Conservation (phyloP, 2,329 filamentous ascomycete species). For the Lecanicillium sp. region DNA sequence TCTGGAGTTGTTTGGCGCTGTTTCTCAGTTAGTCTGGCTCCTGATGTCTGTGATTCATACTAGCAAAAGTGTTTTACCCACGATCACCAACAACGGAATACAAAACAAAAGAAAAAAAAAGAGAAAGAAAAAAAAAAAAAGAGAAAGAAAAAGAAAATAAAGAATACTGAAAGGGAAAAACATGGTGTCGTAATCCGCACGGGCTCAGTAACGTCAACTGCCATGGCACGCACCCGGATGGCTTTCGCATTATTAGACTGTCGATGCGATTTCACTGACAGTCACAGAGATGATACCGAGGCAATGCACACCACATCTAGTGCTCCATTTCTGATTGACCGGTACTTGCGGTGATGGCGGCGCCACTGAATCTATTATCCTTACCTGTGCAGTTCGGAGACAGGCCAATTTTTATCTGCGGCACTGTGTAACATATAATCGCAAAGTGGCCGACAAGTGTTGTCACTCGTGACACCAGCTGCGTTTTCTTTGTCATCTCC, state of each 20-base stretch:
- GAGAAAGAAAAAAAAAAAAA: not conserved
- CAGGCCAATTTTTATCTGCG: no score
- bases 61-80: no score
- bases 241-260: not conserved
- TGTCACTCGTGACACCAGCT: no score
- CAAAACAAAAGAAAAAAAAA: not conserved
- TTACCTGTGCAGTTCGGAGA: no score
- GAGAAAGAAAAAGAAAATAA: not conserved
- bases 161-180: not conserved
- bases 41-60: not conserved
- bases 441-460: no score
- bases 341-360: not conserved
- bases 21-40: not conserved
- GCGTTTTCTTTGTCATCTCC: no score
- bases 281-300: no score
- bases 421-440: no score
- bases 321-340: not conserved
- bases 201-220: not conserved
- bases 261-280: not conserved
- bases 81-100: no score
- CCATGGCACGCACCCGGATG: constrained; percentile 2
- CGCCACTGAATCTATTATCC: no score
- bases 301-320: not conserved
- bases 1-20: no score
- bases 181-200: not conserved